Conservation (phyloP, 495 filamentous ascomycete species). For the Rhypophila decipiens region DNA sequence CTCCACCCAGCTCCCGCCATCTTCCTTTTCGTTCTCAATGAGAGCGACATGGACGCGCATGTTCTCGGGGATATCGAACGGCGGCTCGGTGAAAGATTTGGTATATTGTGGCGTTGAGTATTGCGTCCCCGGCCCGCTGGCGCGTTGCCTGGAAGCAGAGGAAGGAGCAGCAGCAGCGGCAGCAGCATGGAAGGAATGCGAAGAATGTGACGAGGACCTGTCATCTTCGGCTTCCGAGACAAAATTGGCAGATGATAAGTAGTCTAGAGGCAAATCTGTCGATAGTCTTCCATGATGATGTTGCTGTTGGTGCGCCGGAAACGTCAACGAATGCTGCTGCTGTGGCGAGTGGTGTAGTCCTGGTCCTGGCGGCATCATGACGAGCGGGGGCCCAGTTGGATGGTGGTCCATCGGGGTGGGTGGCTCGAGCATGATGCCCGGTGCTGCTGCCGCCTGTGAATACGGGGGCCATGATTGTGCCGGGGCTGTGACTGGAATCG, state of each 20-base stretch:
- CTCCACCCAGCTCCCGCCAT: conserved; percentile 27
- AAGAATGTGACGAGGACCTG: background rate
- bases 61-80: conserved; percentile 25
- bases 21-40: conserved; percentile 22
- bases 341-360: background rate
- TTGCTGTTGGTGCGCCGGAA: background rate
- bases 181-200: background rate
- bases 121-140: background rate
- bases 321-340: background rate
- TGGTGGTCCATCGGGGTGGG: conserved; percentile 4
- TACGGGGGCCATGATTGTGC: background rate
- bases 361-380: background rate
- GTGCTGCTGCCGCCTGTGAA: background rate
- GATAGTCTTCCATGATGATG: background rate
- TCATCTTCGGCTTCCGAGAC: background rate
- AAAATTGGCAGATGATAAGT: background rate
- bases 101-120: background rate
- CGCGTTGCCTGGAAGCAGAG: background rate
- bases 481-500: background rate
- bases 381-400: background rate
- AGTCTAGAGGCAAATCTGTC: background rate
- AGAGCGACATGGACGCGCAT: conserved; percentile 23
- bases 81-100: conserved; percentile 17
- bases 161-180: background rate
- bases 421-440: conserved; percentile 7